Percentiles rank a stretch among this genome's conserved stretches.
phyloP scores from a whole-genome alignment of 139 green algal genomes.

The Tetraselmis striata region DNA sequence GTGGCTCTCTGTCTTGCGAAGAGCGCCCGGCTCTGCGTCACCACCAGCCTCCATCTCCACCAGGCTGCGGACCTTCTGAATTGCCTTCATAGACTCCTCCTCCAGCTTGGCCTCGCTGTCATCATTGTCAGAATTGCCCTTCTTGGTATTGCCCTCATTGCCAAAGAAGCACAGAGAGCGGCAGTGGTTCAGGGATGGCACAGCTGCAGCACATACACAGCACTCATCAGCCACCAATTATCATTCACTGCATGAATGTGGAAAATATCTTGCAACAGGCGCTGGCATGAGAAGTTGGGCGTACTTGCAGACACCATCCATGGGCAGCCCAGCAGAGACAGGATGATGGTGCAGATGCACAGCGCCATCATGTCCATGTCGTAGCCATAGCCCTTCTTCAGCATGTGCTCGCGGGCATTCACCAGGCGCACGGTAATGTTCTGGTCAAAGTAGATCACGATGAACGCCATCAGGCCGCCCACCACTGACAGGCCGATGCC shows the following conservation, averaged over 20 bases:
- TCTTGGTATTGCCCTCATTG: no score
- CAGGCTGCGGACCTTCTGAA: neutral
- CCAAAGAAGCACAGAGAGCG: constrained; percentile 3
- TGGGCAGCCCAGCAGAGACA: constrained; percentile 7
- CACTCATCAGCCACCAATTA: no score
- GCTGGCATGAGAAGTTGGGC: no score
- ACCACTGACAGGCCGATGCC: neutral
- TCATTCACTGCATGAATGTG: no score
- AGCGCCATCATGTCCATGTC: constrained; percentile 13
- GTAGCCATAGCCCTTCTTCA: constrained; percentile 19
- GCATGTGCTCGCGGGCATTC: constrained; percentile 7
- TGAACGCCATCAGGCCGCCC: constrained; percentile 2
- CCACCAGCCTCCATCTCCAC: neutral
- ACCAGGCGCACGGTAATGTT: constrained; percentile 19
- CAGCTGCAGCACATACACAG: neutral
- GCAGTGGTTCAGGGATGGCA: constrained; percentile 12
- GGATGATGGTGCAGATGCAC: neutral
- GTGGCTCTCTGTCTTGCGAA: neutral
- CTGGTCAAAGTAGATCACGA: constrained; percentile 16
- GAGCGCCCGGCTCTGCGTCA: neutral
- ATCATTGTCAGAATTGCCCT: neutral
- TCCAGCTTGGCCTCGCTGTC: neutral
- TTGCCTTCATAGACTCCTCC: neutral
- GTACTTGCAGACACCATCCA: constrained; percentile 12
- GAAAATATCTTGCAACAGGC: no score